These are phyloP conservation scores for Capsicum pubescens DNA, from an alignment of 257 asterid species.

Conservation along the genomic window DNA sequence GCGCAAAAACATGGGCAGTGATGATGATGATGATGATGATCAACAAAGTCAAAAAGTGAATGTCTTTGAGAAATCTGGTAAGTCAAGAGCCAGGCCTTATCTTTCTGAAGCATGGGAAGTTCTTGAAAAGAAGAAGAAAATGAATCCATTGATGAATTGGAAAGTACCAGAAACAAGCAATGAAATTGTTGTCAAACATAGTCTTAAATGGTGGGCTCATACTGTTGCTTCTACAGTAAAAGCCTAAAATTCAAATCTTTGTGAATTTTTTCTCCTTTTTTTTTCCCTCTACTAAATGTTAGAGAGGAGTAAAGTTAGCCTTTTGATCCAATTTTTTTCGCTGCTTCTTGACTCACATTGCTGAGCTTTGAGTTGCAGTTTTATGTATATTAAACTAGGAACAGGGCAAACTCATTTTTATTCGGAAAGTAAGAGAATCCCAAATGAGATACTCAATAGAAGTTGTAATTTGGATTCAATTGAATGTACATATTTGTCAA, in stretches of 20 bases:
- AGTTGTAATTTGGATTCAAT: background rate
- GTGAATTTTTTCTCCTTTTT: background rate
- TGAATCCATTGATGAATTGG: conserved; percentile 44
- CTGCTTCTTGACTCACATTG: conserved; percentile 10
- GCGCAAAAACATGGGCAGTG: conserved; percentile 14
- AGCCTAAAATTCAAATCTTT: conserved; percentile 2
- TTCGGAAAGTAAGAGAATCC: background rate
- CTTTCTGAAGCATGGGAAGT: conserved; percentile 64
- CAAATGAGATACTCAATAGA: background rate
- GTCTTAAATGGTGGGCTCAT: conserved; percentile 70
- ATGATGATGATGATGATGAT: background rate
- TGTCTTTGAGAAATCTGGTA: background rate
- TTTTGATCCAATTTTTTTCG: background rate
- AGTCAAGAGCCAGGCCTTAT: conserved; percentile 49
- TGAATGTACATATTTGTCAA: background rate
- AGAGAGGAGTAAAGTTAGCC: background rate
- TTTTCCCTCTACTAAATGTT: background rate
- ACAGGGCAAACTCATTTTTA: background rate
- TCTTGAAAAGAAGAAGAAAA: conserved; percentile 30
- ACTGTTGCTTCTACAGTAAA: conserved; percentile 56
- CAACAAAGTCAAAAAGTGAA: background rate
- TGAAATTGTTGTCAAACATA: conserved; percentile 52
- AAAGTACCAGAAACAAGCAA: conserved; percentile 39
- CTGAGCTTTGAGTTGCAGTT: background rate
- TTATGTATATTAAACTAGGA: conserved; percentile 16